Percentiles rank a stretch among this genome's conserved stretches.
Evolutionary conservation across 768 basidiomycete genomes (phyloP).

Genomic region (Daedaleopsis nitida): DNA sequence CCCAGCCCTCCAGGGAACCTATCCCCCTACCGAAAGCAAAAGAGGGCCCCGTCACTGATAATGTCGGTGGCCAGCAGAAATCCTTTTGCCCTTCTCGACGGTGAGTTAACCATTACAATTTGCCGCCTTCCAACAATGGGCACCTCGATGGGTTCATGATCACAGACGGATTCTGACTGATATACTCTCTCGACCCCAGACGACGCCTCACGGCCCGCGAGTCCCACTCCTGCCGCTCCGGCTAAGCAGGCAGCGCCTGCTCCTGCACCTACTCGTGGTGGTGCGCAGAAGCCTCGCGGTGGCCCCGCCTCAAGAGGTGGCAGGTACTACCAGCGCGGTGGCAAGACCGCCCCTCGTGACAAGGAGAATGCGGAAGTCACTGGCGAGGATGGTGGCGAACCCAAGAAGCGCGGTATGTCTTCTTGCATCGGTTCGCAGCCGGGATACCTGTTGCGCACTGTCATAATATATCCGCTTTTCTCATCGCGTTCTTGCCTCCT

Average conservation of each 20-base stretch:
- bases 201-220: conserved; percentile 46
- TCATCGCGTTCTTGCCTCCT: not conserved
- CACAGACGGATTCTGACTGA: not conserved
- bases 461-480: not conserved
- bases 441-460: not conserved
- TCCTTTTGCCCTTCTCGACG: conserved; percentile 82
- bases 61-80: conserved; percentile 93
- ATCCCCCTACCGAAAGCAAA: conserved; percentile 36
- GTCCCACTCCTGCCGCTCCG: conserved; percentile 34
- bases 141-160: conserved; percentile 6
- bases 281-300: conserved; percentile 46
- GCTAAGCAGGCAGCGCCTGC: conserved; percentile 31
- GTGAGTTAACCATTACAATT: conserved; percentile 38
- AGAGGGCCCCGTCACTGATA: conserved; percentile 60
- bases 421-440: not conserved
- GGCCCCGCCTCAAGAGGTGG: conserved; percentile 69
- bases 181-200: conserved; percentile 31
- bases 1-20: conserved; percentile 19
- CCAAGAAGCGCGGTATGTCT: conserved; percentile 27
- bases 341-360: conserved; percentile 46
- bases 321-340: conserved; percentile 70
- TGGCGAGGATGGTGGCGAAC: conserved; percentile 39
- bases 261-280: conserved; percentile 39
- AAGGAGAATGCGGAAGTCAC: conserved; percentile 33
- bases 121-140: not conserved